Percentiles rank a stretch among this genome's conserved stretches.
phyloP scores from a whole-genome alignment of 805 yeast genomes.

The Candida ovalis region DNA sequence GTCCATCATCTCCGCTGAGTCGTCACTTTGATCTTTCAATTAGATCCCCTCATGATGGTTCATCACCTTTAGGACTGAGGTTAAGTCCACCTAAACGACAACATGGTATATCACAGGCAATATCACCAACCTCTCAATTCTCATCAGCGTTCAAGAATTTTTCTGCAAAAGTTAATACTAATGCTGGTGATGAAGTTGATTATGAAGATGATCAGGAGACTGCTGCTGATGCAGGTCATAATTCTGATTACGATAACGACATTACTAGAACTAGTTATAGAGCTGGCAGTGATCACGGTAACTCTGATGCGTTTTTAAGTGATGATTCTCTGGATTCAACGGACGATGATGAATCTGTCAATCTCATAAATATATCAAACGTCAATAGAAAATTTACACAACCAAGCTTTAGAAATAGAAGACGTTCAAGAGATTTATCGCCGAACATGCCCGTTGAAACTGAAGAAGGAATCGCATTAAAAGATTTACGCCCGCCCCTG shows the following conservation, averaged over 20 bases:
- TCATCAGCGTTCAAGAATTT: constrained; percentile 20
- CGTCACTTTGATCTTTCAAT: neutral
- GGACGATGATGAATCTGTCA: neutral
- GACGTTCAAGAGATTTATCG: neutral
- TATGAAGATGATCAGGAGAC: constrained; percentile 6
- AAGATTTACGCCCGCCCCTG: neutral
- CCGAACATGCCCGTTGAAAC: neutral
- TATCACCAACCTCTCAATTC: constrained; percentile 18
- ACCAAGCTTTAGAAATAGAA: neutral
- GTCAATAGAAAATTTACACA: neutral
- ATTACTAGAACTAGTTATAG: constrained; percentile 1
- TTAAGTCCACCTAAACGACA: constrained; percentile 1
- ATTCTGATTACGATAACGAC: constrained; percentile 7
- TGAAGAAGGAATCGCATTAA: too few relatives aligned
- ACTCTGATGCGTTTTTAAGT: neutral
- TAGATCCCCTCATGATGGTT: neutral
- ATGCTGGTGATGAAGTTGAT: constrained; percentile 13
- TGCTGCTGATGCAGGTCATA: constrained; percentile 4
- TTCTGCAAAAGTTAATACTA: constrained; percentile 23
- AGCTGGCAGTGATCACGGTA: neutral
- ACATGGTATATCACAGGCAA: constrained; percentile 1
- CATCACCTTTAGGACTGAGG: neutral
- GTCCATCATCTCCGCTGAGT: neutral
- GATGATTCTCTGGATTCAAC: neutral
- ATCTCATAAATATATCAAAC: neutral